Conservation (phyloP, 2,329 filamentous ascomycete genomes). For the Apiospora arundinis region DNA sequence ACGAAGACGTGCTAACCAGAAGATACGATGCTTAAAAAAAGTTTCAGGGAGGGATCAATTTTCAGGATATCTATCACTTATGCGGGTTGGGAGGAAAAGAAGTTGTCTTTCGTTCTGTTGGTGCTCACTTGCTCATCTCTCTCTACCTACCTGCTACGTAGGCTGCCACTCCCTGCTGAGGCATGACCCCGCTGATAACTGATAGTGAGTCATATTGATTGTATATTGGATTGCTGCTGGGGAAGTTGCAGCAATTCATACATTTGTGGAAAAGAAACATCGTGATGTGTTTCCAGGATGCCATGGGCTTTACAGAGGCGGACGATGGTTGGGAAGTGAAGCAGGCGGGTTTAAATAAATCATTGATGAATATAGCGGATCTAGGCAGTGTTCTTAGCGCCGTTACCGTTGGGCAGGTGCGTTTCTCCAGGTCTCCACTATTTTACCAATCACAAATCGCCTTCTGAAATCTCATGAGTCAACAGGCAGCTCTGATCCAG, state of each 20-base stretch:
- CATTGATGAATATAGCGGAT: neutral
- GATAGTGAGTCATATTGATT: neutral
- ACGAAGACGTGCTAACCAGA: neutral
- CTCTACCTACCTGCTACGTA: neutral
- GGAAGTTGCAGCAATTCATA: neutral
- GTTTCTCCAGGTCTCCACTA: neutral
- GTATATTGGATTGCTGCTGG: neutral
- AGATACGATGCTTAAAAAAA: too few relatives aligned
- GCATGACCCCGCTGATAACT: neutral
- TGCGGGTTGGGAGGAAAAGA: neutral
- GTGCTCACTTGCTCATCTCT: neutral
- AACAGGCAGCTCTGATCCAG: neutral
- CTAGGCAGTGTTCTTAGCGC: neutral
- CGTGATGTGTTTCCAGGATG: neutral
- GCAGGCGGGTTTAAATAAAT: neutral
- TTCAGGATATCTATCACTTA: neutral
- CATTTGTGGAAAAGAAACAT: neutral
- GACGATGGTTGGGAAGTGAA: neutral
- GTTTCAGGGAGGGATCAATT: neutral
- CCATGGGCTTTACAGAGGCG: neutral
- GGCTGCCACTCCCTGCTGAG: neutral
- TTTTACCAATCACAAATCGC: neutral
- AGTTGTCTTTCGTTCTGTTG: neutral
- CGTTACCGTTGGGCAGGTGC: neutral
- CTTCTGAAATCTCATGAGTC: constrained; percentile 19